Evolutionary conservation across 305 asterid genomes (phyloP), one percentile per base, ranked within the genome.

Genomic region (Fraxinus baroniana): DNA sequence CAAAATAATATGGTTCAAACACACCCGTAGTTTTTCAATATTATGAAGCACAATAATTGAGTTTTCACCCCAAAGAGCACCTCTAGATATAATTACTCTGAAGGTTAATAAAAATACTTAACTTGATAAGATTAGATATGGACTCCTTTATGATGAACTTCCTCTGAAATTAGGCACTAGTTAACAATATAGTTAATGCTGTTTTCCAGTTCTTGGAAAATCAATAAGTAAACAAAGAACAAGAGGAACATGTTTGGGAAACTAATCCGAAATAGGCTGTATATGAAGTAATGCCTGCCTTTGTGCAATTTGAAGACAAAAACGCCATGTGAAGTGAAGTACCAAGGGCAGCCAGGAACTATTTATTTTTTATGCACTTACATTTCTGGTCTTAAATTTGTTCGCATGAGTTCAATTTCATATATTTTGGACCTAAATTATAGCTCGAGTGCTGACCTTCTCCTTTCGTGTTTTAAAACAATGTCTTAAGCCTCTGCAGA

Each of bases 401-500:
- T 68, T 68, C 12, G 18, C 37, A 9, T 5, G 10, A 8, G 37
- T 26, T 68, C 13, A 6, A 68, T 68, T 7, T 68, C 74, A 68
- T 28, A 26, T 13, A 10, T 12, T 26, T 68, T 28, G 17, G 33
- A 20, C 32, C 28, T 81, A 46, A 18, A 66, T 76, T 7, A 62
- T 62, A 62, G 72, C 33, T 62, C 15, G 18, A 41, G 57, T 17
- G 24, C 78, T 77, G 78, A 73, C 36, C n/a, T 18, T 13, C 9
- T 22, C 17, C 7, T 39, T 77, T 30, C 55, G 75, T 64, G 12
- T 30, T 81, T 81, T 39, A 26, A 68, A 68, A 68, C 35, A 41
- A 24, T 75, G 39, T 70, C 5, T 3, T 24, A 5, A 94, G 99
- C 97, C 97, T 80, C 86, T 91, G 39, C 96, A 92, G 79, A 89